Percentiles rank a stretch among this genome's conserved stretches.
Conservation (phyloP, 306 rosid genomes). For the Corylus heterophylla region DNA sequence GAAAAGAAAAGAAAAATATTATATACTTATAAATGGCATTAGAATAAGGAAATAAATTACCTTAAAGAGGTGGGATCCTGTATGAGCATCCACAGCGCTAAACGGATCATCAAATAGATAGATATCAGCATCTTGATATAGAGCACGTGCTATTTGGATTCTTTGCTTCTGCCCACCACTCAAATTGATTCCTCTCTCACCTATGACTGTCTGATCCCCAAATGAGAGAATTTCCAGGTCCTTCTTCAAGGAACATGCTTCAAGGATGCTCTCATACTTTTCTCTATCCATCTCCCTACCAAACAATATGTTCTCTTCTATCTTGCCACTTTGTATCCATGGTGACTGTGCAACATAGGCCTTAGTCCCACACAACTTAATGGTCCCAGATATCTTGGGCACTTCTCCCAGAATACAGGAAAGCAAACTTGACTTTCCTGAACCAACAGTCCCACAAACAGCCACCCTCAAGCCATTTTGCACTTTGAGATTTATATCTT, state of each 20-base stretch:
- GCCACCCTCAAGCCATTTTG: conserved; percentile 47
- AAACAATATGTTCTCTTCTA: conserved; percentile 82
- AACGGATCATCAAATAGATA: conserved; percentile 94
- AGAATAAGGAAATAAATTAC: conserved; percentile 31
- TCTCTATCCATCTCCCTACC: conserved; percentile 72
- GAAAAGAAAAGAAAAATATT: neutral
- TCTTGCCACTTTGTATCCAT: conserved; percentile 92
- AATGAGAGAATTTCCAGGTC: conserved; percentile 72
- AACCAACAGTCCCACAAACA: conserved; percentile 49
- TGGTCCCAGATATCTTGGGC: conserved; percentile 64
- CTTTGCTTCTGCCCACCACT: conserved; percentile 96
- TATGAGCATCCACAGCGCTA: conserved; percentile 92
- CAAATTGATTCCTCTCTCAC: conserved; percentile 93
- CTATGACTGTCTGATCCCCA: conserved; percentile 88
- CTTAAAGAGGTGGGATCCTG: conserved; percentile 92
- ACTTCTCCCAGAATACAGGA: conserved; percentile 87
- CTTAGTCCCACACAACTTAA: conserved; percentile 78
- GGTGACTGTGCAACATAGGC: conserved; percentile 92
- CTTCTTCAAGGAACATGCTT: conserved; percentile 79
- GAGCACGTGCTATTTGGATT: conserved; percentile 84
- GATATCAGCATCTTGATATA: conserved; percentile 85
- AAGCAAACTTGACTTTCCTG: conserved; percentile 81
- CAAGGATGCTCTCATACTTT: conserved; percentile 73
- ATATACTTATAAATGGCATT: conserved; percentile 9
- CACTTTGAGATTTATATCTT: conserved; percentile 36